These are phyloP conservation scores for Nicotiana paniculata DNA, from an alignment of 257 asterid species.

Conservation along the genomic window DNA sequence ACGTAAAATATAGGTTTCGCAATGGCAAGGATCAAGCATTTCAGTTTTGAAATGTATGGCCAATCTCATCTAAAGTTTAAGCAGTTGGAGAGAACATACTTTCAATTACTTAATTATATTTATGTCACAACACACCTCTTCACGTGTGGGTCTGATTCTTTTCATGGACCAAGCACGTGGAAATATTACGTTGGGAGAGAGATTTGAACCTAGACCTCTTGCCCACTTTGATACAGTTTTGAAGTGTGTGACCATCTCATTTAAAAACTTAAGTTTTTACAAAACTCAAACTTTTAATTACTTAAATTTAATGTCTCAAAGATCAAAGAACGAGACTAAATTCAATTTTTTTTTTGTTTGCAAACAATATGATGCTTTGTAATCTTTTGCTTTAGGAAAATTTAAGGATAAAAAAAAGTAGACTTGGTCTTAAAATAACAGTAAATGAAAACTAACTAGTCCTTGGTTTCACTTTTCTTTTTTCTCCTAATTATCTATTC, in stretches of 20 bases:
- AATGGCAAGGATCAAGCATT: background rate
- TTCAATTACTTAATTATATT: background rate
- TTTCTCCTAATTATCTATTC: background rate
- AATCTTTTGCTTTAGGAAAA: background rate
- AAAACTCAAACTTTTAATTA: background rate
- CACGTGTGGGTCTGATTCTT: background rate
- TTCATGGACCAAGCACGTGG: background rate
- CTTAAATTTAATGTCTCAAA: background rate
- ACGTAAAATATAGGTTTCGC: background rate
- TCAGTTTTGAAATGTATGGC: background rate
- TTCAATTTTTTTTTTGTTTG: background rate
- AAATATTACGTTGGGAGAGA: background rate
- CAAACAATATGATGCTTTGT: background rate
- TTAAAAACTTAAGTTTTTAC: background rate
- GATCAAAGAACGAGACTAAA: background rate
- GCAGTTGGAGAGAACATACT: fast-evolving
- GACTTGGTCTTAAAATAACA: background rate
- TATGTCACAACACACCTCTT: background rate
- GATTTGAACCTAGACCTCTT: background rate
- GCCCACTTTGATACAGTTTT: background rate
- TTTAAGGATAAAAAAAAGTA: background rate
- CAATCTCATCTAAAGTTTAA: background rate
- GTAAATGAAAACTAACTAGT: background rate
- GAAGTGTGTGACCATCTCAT: background rate
- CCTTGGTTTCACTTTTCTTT: background rate